Evolutionary conservation across 1,284 basidiomycete species (phyloP).

Genomic region (Trichosporon inkin): DNA sequence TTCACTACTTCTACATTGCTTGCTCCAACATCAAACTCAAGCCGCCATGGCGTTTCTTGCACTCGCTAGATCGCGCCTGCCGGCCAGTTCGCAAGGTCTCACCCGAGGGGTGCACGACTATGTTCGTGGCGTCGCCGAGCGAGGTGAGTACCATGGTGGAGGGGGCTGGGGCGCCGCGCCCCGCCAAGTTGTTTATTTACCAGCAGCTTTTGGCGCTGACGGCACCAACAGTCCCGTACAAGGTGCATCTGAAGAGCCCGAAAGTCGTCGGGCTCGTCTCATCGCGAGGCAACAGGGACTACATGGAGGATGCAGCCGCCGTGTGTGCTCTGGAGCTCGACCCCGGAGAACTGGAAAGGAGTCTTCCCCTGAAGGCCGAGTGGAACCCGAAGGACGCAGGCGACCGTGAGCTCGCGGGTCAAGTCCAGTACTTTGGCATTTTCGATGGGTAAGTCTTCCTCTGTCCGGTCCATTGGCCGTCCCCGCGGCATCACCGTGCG

Average conservation of each 20-base stretch:
- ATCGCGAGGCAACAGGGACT: constrained; percentile 66
- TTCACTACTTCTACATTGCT: neutral
- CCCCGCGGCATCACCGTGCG: too few species aligned
- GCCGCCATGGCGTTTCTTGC: neutral
- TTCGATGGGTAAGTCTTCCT: constrained; percentile 69
- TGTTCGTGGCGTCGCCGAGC: constrained; percentile 33
- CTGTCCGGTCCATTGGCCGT: neutral
- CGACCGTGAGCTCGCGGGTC: constrained; percentile 60
- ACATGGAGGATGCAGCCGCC: constrained; percentile 80
- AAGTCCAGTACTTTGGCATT: constrained; percentile 78
- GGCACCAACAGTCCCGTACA: constrained; percentile 36
- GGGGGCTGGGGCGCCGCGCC: neutral
- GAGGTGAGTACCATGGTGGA: constrained; percentile 14
- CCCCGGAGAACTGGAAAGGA: constrained; percentile 64
- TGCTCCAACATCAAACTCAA: too few species aligned
- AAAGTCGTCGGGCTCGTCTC: constrained; percentile 66
- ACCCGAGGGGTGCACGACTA: constrained; percentile 30
- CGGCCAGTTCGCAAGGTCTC: constrained; percentile 2
- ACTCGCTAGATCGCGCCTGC: neutral
- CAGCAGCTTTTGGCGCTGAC: constrained; percentile 1
- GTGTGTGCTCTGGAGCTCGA: constrained; percentile 69
- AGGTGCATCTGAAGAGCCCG: constrained; percentile 40
- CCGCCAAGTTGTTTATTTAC: neutral
- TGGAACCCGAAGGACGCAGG: constrained; percentile 60
- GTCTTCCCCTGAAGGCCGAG: constrained; percentile 59